Evolutionary conservation across 1,284 basidiomycete genomes (phyloP), one percentile per base, ranked within the genome.

Genomic region (Baeospora myosura): DNA sequence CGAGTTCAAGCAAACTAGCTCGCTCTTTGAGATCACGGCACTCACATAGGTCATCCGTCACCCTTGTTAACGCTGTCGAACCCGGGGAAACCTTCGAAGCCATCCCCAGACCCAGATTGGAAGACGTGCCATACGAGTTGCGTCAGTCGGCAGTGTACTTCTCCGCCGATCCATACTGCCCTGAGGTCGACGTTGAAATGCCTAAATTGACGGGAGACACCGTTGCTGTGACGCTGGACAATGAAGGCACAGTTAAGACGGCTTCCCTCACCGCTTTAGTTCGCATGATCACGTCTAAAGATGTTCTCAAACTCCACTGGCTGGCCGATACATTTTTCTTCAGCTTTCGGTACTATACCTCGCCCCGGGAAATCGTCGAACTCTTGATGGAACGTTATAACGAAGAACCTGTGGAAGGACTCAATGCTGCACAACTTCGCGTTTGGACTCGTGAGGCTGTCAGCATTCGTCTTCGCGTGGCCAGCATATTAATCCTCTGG

Each of bases 341-440:
- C 26, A 81, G 76, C 42, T 92, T 91, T 63, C 75, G 87, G 14
- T 71, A 81, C 48, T 89, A 88, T 61, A 73, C 78, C 3, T 72
- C 71, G 1, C 76, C 88, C 0, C 35, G 46, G 3, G 68, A 73
- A 20, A 66, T 88, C 7, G 64, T 82, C 14, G 60, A 71, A 0
- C 66, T 71, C 5, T 61, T 92, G 2, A 56, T 76, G 18, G 58
- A 61, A 3, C 76, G 88, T 21, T 93, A 76, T 59, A 62, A 76
- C 44, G 66, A 80, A 42, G 41, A 42, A 3, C 50, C 59, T 6
- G 55, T 62, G 0, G 40, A 39, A 6, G 46, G 45, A n/a, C 50
- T 66, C 25, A 53, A 59, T 16, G 49, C 55, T 21, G 59, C 59
- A 16, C 70, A 79, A 44, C 50, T 62, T 20, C 60, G 60, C 4